Base-by-base conservation (phyloP, 495 filamentous ascomycete genomes). In the Podospora tetraspora region DNA sequence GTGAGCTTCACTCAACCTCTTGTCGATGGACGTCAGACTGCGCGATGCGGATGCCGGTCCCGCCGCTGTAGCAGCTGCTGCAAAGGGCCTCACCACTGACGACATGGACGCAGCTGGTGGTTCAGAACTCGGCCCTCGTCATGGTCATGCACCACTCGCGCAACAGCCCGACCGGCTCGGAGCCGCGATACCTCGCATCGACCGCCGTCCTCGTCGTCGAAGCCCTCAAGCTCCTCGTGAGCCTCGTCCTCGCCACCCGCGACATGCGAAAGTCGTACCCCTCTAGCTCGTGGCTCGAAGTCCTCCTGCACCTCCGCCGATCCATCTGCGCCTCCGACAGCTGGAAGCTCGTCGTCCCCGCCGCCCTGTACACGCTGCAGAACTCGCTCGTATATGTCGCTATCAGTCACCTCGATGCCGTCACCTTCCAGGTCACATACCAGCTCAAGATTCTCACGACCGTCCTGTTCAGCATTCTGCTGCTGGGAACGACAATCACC, bases 181-280 rank as follows among this genome's bases (percentile, higher is more conserved):
- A 87, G 24, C 88, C 87, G 62, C 84, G 88, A 73, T 92, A 91
- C 75, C 82, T 88, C 37, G 83, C 88, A 2, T 92, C 90, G 0
- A 92, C 90, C 16, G 89, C 90, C n/a, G 88, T 92, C 13, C 86
- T 92, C 70, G 75, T 92, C 16, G 89, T 87, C 69, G 90, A 92
- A 78, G 82, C 90, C 65, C 80, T 90, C 70, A 92, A 92, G 73
- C 81, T 92, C 57, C 79, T 83, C 29, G 79, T 89, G 59, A 88
- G 85, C 74, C 76, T 90, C 27, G 86, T 85, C 34, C 83, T 92
- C 6, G 67, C 71, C 2, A 66, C 29, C 16, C 52, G 67, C 58
- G 68, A 75, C 27, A 62, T 69, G 5, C 76, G 84, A 85, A 2
- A 79, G 86, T 37, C 90, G 85, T 77, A 86, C 11, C 82, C 87